These are phyloP conservation scores for Funneliformis caledonium DNA, from an alignment of 371 early-diverging fungal genomes.

Conservation along the genomic window DNA sequence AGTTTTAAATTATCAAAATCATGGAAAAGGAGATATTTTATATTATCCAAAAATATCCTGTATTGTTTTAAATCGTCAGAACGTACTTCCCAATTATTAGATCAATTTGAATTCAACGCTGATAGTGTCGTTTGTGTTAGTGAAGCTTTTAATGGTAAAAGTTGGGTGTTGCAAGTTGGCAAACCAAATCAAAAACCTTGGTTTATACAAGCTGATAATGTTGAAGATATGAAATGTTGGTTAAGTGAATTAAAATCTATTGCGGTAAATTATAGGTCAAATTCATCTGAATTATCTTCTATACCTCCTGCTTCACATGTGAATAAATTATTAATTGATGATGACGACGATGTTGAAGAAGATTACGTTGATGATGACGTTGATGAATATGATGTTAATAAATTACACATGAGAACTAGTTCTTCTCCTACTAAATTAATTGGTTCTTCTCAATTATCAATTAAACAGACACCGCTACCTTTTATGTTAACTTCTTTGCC, in stretches of 20 bases:
- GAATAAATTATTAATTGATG: neutral
- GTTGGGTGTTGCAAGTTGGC: constrained; percentile 34
- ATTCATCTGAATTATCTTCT: neutral
- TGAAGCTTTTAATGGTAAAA: constrained; percentile 30
- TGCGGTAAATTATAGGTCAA: constrained; percentile 37
- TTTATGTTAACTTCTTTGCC: constrained; percentile 9
- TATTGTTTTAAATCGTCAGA: constrained; percentile 38
- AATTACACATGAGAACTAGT: neutral
- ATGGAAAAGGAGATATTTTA: constrained; percentile 37
- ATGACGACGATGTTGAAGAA: neutral
- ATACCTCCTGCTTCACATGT: neutral
- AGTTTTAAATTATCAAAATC: constrained; percentile 32
- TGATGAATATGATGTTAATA: neutral
- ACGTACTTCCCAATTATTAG: neutral
- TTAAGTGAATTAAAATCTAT: constrained; percentile 32
- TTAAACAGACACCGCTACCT: constrained; percentile 6
- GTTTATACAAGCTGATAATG: constrained; percentile 39
- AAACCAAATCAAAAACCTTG: constrained; percentile 26
- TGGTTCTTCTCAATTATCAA: neutral
- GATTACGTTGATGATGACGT: neutral
- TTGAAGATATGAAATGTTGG: constrained; percentile 39
- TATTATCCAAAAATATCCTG: constrained; percentile 27
- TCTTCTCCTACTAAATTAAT: neutral
- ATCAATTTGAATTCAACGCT: constrained; percentile 32
- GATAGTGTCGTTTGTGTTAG: constrained; percentile 34